Base-by-base conservation (phyloP, 2,329 filamentous ascomycete species). In the Leptodontidium sp. region DNA sequence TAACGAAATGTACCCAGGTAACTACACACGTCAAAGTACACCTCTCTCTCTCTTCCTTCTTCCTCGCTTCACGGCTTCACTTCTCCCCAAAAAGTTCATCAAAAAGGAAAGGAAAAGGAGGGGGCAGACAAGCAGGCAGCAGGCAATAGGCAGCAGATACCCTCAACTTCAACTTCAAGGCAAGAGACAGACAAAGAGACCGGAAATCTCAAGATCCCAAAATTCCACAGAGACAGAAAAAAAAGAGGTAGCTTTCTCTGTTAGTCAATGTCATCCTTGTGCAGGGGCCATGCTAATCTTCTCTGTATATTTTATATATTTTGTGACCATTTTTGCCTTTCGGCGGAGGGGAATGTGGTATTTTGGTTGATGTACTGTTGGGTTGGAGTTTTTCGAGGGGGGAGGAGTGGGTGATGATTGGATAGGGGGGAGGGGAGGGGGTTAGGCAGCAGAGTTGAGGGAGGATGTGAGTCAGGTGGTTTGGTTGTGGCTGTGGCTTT, bases 251-350 rank as follows among this genome's bases (percentile, higher is more conserved):
- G 52, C 52, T 55, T 55, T 55, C 52, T 55, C 17, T 55, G 52
- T 55, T 55, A 55, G 52, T 35, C 52, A 55, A n/a, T 35, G 52
- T 55, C 52, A 55, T 55, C 52, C 52, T 55, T 55, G 52, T 55
- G 52, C 52, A 55, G 52, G 52, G 52, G 52, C 26, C 6, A 55
- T 55, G 52, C 52, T 55, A 55, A 55, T 55, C 52, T 55, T 55
- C 52, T 55, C 52, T 55, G 52, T 55, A 55, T 55, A 2, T 17
- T 55, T 32, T 32, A 21, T 55, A 32, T 15, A 55, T 55, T 11
- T n/a, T n/a, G 21, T 55, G 52, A 55, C 52, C 52, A 55, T 55
- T 40, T 40, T 55, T 53, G 52, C 52, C 52, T 55, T n/a, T 32
- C 52, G 52, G 52, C 52, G 52, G 26, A n/a, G 5, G 7, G 3